phyloP scores from a whole-genome alignment of 2,329 filamentous ascomycete genomes.

The Venturia oleaginea region DNA sequence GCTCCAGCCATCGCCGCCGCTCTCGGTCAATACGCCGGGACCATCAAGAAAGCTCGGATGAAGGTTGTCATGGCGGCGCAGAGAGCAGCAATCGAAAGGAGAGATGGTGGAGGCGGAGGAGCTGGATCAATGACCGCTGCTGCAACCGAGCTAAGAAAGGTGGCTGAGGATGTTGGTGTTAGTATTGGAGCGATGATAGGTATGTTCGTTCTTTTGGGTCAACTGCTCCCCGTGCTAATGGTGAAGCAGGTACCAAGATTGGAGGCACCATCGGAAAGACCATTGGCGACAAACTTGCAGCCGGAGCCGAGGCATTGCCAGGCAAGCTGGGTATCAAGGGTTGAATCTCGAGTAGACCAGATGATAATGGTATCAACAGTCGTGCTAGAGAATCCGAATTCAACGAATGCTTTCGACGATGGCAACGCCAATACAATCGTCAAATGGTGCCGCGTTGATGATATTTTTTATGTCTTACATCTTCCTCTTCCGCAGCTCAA shows the following conservation, averaged over 20 bases:
- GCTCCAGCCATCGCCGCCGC: not conserved
- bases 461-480: too few species aligned
- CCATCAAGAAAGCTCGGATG: not conserved
- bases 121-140: not conserved
- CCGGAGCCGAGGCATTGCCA: not conserved
- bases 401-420: too few species aligned
- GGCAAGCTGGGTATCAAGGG: not conserved
- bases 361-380: too few species aligned
- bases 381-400: too few species aligned
- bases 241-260: not conserved
- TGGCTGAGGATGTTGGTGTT: not conserved
- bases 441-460: too few species aligned
- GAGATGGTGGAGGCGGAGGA: not conserved
- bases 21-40: not conserved
- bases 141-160: not conserved
- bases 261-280: not conserved
- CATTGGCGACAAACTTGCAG: not conserved
- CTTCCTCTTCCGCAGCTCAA: not conserved
- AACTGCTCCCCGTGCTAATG: not conserved
- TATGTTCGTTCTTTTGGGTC: not conserved
- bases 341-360: not conserved
- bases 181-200: not conserved
- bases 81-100: not conserved
- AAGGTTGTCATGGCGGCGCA: not conserved
- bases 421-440: too few species aligned